Conservation (phyloP, 768 basidiomycete species). For the Mycena belliarum region DNA sequence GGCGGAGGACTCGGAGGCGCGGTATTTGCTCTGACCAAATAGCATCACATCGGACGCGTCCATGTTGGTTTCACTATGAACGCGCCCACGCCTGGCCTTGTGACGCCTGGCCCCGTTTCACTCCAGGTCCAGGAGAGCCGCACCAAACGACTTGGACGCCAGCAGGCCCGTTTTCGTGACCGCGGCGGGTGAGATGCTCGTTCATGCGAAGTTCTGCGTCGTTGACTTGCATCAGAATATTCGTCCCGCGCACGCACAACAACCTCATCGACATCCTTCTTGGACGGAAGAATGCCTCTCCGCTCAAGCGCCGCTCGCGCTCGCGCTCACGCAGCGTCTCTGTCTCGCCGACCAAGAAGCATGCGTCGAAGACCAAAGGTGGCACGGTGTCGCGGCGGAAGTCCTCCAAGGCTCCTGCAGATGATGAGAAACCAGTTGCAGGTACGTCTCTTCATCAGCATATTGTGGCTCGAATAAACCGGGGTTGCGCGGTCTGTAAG, state of each 20-base stretch:
- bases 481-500: too few species aligned
- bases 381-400: constrained; percentile 1
- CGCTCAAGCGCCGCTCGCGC: constrained; percentile 7
- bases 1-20: not conserved
- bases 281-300: not conserved
- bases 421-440: constrained; percentile 9
- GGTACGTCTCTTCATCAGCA: not conserved
- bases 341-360: constrained; percentile 14
- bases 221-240: constrained; percentile 32
- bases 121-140: constrained; percentile 58
- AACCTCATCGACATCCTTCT: constrained; percentile 23
- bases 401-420: not conserved
- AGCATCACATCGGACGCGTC: not conserved
- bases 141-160: constrained; percentile 58
- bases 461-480: too few species aligned
- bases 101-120: constrained; percentile 4
- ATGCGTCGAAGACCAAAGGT: not conserved
- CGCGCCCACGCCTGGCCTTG: constrained; percentile 1
- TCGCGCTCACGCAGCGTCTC: constrained; percentile 17
- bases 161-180: constrained; percentile 68
- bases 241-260: constrained; percentile 43
- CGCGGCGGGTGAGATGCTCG: constrained; percentile 55
- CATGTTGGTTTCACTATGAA: not conserved
- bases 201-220: not conserved
- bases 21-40: not conserved